phyloP scores from a whole-genome alignment of 1,284 basidiomycete species.

The Moesziomyces parantarcticus region DNA sequence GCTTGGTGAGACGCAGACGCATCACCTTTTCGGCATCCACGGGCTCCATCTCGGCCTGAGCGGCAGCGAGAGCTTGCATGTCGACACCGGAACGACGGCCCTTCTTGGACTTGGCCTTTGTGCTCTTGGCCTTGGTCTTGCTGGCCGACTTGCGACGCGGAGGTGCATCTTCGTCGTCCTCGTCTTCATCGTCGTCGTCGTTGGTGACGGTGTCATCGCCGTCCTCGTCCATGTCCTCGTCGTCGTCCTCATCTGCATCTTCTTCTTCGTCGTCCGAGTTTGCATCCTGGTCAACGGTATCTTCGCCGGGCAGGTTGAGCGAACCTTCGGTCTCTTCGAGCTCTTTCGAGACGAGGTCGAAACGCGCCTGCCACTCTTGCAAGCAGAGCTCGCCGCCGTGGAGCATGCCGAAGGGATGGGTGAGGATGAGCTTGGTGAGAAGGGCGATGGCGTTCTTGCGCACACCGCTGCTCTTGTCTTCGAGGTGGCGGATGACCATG shows the following conservation, averaged over 20 bases:
- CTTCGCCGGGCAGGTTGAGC: constrained; percentile 57
- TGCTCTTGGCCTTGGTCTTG: constrained; percentile 24
- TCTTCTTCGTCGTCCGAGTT: constrained; percentile 66
- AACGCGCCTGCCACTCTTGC: constrained; percentile 78
- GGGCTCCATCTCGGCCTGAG: constrained; percentile 56
- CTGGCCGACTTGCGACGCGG: constrained; percentile 15
- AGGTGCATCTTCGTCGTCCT: constrained; percentile 15
- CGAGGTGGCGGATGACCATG: constrained; percentile 81
- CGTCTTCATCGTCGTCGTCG: constrained; percentile 21
- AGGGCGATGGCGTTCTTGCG: constrained; percentile 85
- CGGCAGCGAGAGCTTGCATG: constrained; percentile 52
- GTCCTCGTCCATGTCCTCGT: constrained; percentile 67
- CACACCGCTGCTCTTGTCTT: constrained; percentile 90
- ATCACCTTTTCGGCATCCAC: constrained; percentile 70
- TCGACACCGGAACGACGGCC: constrained; percentile 69
- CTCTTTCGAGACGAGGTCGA: constrained; percentile 72
- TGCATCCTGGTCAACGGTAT: constrained; percentile 64
- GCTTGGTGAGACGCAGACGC: constrained; percentile 81
- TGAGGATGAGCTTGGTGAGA: constrained; percentile 80
- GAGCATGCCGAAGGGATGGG: constrained; percentile 87
- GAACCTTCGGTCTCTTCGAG: constrained; percentile 70
- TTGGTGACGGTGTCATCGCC: constrained; percentile 41
- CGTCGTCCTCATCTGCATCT: constrained; percentile 58
- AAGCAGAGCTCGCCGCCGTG: constrained; percentile 85
- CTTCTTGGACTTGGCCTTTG: constrained; percentile 44